Percentiles rank a stretch among this genome's conserved stretches.
These are phyloP conservation scores for Phytopythium delawarense DNA, from an alignment of 352 stramenopile genomes.

Conservation along the genomic window DNA sequence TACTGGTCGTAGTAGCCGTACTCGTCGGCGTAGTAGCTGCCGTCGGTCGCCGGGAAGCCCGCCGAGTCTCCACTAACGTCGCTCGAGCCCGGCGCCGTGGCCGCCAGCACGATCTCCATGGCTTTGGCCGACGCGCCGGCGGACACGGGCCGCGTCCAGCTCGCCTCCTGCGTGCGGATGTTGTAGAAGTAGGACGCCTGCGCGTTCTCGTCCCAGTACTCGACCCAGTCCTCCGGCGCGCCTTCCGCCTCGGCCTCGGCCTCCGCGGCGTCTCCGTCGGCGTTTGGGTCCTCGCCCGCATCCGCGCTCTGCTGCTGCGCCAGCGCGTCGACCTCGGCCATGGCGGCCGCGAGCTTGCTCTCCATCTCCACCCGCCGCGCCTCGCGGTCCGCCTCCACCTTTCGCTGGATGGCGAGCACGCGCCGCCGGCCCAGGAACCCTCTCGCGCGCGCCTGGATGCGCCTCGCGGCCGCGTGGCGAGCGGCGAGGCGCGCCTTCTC, in stretches of 20 bases:
- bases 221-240: slow-evolving; percentile 73
- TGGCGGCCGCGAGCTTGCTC: slow-evolving; percentile 47
- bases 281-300: slow-evolving; percentile 8
- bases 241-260: slow-evolving; percentile 6
- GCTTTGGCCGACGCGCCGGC: slow-evolving; percentile 27
- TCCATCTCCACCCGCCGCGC: slow-evolving; percentile 53
- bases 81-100: slow-evolving; percentile 12
- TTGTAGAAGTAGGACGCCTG: slow-evolving; percentile 90
- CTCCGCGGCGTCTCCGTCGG: slow-evolving; percentile 4
- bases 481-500: slow-evolving; percentile 60
- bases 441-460: slow-evolving; percentile 50
- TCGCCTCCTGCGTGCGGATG: slow-evolving; percentile 82
- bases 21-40: slow-evolving; percentile 51
- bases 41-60: slow-evolving; percentile 17
- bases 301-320: slow-evolving; percentile 8
- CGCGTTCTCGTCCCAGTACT: slow-evolving; percentile 89
- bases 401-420: slow-evolving; percentile 47
- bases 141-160: slow-evolving; percentile 67
- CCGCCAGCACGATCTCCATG: slow-evolving; percentile 31
- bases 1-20: slow-evolving; percentile 81
- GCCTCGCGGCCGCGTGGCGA: slow-evolving; percentile 43
- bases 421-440: slow-evolving; percentile 55
- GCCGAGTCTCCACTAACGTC: slow-evolving; percentile 22
- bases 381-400: slow-evolving; percentile 64
- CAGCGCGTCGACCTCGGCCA: slow-evolving; percentile 54